Conservation (phyloP, 129 eudicot genomes). For the sunflower (Helianthus annuus) region DNA sequence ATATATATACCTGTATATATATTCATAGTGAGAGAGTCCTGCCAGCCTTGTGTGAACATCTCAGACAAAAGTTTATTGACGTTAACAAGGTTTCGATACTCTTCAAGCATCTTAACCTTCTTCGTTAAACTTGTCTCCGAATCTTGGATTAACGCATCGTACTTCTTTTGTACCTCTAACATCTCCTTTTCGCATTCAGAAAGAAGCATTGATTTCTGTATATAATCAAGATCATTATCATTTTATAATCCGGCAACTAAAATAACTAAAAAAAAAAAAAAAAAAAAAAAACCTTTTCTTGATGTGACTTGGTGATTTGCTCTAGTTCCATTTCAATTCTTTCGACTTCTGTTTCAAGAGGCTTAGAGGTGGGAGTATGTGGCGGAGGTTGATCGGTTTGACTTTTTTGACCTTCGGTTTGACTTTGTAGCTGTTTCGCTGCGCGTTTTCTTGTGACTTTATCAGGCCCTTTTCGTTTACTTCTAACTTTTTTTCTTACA, state of each 20-base stretch:
- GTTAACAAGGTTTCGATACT: slow-evolving; percentile 27
- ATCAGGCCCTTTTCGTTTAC: slow-evolving; percentile 14
- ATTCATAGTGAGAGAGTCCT: not conserved
- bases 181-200: slow-evolving; percentile 55
- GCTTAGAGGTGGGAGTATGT: slow-evolving; percentile 23
- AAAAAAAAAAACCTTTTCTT: slow-evolving; percentile 52
- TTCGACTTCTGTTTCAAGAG: slow-evolving; percentile 54
- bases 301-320: slow-evolving; percentile 34
- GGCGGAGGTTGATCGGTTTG: slow-evolving; percentile 21
- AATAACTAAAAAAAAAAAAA: not conserved
- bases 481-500: slow-evolving; percentile 15
- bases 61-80: slow-evolving; percentile 51
- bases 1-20: not conserved
- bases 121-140: slow-evolving; percentile 31
- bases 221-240: not conserved
- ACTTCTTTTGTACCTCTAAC: slow-evolving; percentile 46
- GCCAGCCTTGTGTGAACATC: slow-evolving; percentile 19
- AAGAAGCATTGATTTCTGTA: slow-evolving; percentile 42
- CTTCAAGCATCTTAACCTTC: slow-evolving; percentile 38
- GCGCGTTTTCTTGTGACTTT: slow-evolving; percentile 1
- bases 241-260: not conserved
- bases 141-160: slow-evolving; percentile 39
- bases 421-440: not conserved
- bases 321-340: slow-evolving; percentile 39
- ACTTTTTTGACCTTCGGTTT: not conserved